Base-by-base conservation (phyloP, 768 basidiomycete genomes). In the Suillus spraguei region DNA sequence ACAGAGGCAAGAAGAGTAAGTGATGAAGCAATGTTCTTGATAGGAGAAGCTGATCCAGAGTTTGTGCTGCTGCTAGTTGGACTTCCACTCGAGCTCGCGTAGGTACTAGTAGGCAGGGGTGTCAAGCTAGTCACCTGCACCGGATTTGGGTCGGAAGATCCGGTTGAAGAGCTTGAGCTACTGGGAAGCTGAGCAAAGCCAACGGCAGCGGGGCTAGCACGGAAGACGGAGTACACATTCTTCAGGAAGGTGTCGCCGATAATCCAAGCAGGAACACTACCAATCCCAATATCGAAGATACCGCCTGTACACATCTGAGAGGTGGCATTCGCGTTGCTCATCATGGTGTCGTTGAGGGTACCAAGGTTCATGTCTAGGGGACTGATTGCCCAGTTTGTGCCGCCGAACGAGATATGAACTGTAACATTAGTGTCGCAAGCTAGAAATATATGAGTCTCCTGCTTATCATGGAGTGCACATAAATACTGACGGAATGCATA, bases 341-440 rank as follows among this genome's bases (percentile, higher is more conserved):
- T 68, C 14, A 50, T 50, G 22, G 72, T 47, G 39, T 6, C 28
- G 1, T 50, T 20, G 60, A 90, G 69, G 0, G 68, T 68, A 3
- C 92, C 91, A 11, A 97, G 77, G 73, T 91, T 94, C 84, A 99
- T 91, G 70, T 99, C 97, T 9, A 69, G 75, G 0, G 85, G 63
- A 69, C 78, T 83, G 72, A 99, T 92, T 5, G 88, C 77, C 91
- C 97, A 99, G 1, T 80, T 67, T 63, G 85, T 82, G 2, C 90
- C 89, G 3, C 94, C 94, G 67, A 95, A 98, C 11, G 88, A 84
- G 13, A 98, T 64, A 5, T 87, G 80, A 36, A 90, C 74, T 1
- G 76, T 70, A n/a, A 95, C 70, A 3, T 77, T 64, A 1, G 87
- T 86, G 32, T 64, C 71, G 72, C 95, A 97, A 1, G 95, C 94